These are phyloP conservation scores for Pleurotus salmoneostramineus DNA, from an alignment of 768 basidiomycete genomes.

Conservation along the genomic window DNA sequence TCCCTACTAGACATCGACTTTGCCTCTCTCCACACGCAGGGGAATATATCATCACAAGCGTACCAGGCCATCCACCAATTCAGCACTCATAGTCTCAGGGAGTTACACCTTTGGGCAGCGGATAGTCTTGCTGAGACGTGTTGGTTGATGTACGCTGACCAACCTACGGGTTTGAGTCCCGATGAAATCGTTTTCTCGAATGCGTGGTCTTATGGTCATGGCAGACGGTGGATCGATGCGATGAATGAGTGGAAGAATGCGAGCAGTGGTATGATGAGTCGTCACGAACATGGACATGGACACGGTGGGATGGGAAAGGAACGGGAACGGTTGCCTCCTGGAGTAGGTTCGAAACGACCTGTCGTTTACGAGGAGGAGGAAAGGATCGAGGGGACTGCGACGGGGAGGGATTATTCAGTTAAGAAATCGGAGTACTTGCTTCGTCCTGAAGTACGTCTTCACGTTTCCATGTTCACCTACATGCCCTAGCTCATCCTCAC, in stretches of 20 bases:
- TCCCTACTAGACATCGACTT: conserved; percentile 39
- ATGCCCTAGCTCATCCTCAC: not conserved
- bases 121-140: conserved; percentile 72
- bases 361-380: conserved; percentile 28
- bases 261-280: conserved; percentile 25
- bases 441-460: conserved; percentile 60
- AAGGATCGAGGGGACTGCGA: conserved; percentile 18
- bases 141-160: conserved; percentile 68
- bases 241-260: conserved; percentile 42
- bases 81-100: not conserved
- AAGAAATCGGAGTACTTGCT: conserved; percentile 48
- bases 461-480: not conserved
- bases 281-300: too few species aligned
- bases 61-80: not conserved
- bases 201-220: conserved; percentile 15
- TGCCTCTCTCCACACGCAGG: not conserved
- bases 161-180: conserved; percentile 63
- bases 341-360: conserved; percentile 35
- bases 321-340: conserved; percentile 42
- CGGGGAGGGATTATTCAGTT: conserved; percentile 51
- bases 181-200: conserved; percentile 48
- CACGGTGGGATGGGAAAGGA: too few species aligned
- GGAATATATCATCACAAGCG: not conserved
- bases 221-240: conserved; percentile 41
- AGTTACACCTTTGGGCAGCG: conserved; percentile 74